These are phyloP conservation scores for Francoa sonchifolia DNA, from an alignment of 441 rosid genomes.

Conservation along the genomic window DNA sequence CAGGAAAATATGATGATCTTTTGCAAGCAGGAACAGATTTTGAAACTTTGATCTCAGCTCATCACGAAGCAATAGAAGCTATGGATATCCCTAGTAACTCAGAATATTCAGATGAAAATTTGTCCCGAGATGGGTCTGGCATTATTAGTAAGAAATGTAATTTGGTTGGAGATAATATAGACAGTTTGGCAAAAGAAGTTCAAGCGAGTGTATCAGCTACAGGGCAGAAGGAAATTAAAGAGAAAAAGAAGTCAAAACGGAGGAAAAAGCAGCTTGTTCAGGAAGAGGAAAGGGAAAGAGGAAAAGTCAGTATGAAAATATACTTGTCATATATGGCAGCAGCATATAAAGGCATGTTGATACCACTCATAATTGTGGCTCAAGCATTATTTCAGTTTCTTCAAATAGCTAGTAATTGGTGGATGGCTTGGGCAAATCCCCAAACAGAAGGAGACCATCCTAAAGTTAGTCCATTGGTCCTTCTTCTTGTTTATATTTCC, in stretches of 20 bases:
- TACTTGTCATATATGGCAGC: constrained; percentile 97
- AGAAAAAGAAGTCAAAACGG: constrained; percentile 86
- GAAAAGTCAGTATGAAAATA: constrained; percentile 92
- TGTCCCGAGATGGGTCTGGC: constrained; percentile 25
- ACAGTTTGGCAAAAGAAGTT: constrained; percentile 69
- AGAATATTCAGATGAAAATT: constrained; percentile 76
- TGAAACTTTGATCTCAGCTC: constrained; percentile 82
- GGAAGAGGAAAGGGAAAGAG: constrained; percentile 98
- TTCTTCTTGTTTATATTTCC: constrained; percentile 81
- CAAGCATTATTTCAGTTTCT: constrained; percentile 90
- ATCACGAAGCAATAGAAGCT: constrained; percentile 94
- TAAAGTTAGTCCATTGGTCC: constrained; percentile 70
- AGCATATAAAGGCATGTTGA: constrained; percentile 82
- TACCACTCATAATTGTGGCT: constrained; percentile 84
- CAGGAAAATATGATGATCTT: constrained; percentile 94
- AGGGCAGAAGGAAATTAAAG: constrained; percentile 79
- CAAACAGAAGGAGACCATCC: constrained; percentile 89
- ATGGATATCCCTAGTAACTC: constrained; percentile 84
- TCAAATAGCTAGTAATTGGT: constrained; percentile 98
- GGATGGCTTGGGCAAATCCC: constrained; percentile 99
- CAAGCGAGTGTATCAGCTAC: constrained; percentile 67
- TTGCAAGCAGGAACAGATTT: constrained; percentile 97
- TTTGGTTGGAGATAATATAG: constrained; percentile 41
- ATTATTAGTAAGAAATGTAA: constrained; percentile 40
- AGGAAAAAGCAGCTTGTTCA: constrained; percentile 94